phyloP scores from a whole-genome alignment of 2,329 filamentous ascomycete species.

The Diaporthe sp. region DNA sequence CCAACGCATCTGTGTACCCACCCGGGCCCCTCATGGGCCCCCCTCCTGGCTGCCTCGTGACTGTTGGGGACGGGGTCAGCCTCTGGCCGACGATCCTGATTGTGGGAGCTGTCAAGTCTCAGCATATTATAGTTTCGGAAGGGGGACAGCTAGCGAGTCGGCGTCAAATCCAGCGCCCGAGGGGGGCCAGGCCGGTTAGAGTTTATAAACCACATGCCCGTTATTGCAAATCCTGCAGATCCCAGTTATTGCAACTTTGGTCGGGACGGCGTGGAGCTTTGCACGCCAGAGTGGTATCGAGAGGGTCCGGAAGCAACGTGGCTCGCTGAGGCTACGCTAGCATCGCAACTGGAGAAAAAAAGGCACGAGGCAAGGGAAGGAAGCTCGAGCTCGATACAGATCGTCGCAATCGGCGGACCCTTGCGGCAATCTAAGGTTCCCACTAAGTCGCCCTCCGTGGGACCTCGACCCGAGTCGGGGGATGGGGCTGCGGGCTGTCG shows the following conservation, averaged over 20 bases:
- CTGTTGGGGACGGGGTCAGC: constrained; percentile 6
- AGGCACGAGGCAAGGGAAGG: neutral
- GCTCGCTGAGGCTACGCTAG: constrained; percentile 26
- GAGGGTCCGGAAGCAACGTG: constrained; percentile 21
- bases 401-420: constrained; percentile 28
- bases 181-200: constrained; percentile 7
- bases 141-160: constrained; percentile 28
- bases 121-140: constrained; percentile 27
- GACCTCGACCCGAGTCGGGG: constrained; percentile 28
- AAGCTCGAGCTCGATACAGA: constrained; percentile 28
- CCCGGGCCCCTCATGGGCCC: constrained; percentile 10
- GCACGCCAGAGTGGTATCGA: constrained; percentile 18
- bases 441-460: constrained; percentile 12
- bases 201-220: constrained; percentile 25
- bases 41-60: constrained; percentile 25
- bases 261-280: constrained; percentile 5
- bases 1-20: constrained; percentile 25
- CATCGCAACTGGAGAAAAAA: constrained; percentile 17
- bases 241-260: constrained; percentile 1
- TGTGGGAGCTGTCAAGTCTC: constrained; percentile 26
- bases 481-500: constrained; percentile 28
- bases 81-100: constrained; percentile 20
- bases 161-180: constrained; percentile 24
- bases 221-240: constrained; percentile 32
- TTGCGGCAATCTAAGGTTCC: constrained; percentile 28